A percentile compares a stretch with the other conserved stretches of the same genome.
Evolutionary conservation across 1,284 basidiomycete species (phyloP).

Genomic region (Apiotrichum sp.): DNA sequence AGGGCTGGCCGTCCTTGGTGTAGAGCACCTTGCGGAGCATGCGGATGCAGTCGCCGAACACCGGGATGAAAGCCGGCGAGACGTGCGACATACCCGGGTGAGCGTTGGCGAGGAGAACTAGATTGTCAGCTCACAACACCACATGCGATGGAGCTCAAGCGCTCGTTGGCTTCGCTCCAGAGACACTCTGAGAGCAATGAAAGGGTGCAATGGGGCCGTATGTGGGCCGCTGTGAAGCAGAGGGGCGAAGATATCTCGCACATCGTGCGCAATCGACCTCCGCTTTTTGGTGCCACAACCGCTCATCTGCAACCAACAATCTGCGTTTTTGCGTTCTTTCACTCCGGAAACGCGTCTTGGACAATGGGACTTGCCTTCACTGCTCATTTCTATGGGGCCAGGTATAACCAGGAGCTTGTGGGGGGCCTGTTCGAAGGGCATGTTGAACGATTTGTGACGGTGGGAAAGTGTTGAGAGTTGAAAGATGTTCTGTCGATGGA

Average conservation of each 20-base stretch:
- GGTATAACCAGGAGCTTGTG: constrained; percentile 47
- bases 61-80: constrained; percentile 79
- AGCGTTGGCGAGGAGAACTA: constrained; percentile 50
- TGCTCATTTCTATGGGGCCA: constrained; percentile 46
- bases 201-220: no score
- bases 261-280: no score
- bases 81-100: constrained; percentile 77
- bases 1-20: constrained; percentile 65
- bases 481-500: no score
- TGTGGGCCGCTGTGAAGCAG: no score
- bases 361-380: constrained; percentile 1
- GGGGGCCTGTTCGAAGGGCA: constrained; percentile 36
- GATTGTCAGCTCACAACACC: background rate
- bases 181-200: no score
- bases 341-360: no score
- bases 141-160: no score
- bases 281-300: no score
- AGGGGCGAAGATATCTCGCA: no score
- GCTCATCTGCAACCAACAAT: no score
- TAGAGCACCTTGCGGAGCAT: constrained; percentile 76
- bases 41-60: constrained; percentile 84
- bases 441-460: constrained; percentile 6
- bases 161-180: no score
- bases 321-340: no score
- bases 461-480: background rate